These are phyloP conservation scores for Podospora fimiseda DNA, from an alignment of 495 filamentous ascomycete species.

Conservation along the genomic window DNA sequence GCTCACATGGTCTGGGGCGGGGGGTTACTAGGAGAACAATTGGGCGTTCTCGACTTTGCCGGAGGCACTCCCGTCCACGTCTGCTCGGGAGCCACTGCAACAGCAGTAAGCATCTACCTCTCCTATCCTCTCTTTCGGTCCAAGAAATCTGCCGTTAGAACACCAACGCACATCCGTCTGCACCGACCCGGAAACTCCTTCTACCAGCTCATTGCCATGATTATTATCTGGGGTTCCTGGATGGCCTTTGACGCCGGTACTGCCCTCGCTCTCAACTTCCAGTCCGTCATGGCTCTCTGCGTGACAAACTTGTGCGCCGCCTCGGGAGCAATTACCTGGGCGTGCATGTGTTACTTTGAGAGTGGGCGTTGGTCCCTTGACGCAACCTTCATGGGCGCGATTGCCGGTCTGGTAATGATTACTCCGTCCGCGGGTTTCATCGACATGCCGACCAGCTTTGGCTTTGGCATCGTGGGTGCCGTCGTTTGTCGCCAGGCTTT, in stretches of 20 bases:
- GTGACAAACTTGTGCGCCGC: conserved; percentile 84
- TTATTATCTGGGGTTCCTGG: conserved; percentile 96
- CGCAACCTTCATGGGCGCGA: conserved; percentile 88
- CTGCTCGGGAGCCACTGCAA: conserved; percentile 67
- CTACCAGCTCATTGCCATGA: conserved; percentile 51
- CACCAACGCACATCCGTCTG: conserved; percentile 80
- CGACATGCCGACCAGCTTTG: conserved; percentile 75
- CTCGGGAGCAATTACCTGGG: conserved; percentile 79
- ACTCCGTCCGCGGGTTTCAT: conserved; percentile 79
- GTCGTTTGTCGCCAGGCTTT: conserved; percentile 85
- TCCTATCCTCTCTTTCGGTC: conserved; percentile 27
- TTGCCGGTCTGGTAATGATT: conserved; percentile 77
- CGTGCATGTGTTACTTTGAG: conserved; percentile 76
- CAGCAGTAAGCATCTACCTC: conserved; percentile 75
- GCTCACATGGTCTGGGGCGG: conserved; percentile 27
- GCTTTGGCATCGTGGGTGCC: conserved; percentile 78
- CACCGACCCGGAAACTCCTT: conserved; percentile 26
- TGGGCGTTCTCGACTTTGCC: conserved; percentile 25
- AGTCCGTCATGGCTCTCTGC: conserved; percentile 90
- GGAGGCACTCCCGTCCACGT: conserved; percentile 72
- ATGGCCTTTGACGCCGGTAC: conserved; percentile 94
- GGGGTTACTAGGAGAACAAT: conserved; percentile 18
- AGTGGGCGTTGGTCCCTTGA: conserved; percentile 96
- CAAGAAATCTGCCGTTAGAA: conserved; percentile 56
- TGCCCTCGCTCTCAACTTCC: conserved; percentile 79